These are phyloP conservation scores for Solanum commersonii DNA, from an alignment of 257 asterid genomes.

Conservation along the genomic window DNA sequence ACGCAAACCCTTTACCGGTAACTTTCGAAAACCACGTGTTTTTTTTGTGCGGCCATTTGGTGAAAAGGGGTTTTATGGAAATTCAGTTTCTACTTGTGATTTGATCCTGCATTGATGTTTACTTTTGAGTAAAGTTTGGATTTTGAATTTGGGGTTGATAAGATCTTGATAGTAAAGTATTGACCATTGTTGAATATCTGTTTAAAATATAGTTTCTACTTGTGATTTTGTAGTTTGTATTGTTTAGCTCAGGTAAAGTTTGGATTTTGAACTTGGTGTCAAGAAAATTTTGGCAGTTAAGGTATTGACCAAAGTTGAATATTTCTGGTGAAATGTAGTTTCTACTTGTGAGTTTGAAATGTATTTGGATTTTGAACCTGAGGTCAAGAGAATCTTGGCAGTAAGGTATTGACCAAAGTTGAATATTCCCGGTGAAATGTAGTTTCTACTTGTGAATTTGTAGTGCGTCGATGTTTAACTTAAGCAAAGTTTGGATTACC, in stretches of 20 bases:
- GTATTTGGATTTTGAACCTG: neutral
- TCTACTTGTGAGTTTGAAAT: neutral
- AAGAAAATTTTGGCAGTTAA: neutral
- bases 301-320: neutral
- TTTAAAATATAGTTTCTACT: neutral
- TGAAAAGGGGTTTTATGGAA: neutral
- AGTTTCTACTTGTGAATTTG: neutral
- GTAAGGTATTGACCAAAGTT: neutral
- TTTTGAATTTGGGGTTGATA: neutral
- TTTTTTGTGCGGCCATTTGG: neutral
- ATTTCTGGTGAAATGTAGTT: neutral
- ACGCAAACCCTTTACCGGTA: constrained; percentile 85
- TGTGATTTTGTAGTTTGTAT: neutral
- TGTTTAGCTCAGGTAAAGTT: neutral
- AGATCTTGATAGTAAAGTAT: neutral
- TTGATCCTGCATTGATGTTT: neutral
- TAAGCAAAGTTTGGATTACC: neutral
- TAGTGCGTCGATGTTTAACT: neutral
- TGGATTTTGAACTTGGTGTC: neutral
- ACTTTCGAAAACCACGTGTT: neutral
- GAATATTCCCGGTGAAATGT: neutral
- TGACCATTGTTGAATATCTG: neutral
- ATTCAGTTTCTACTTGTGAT: neutral
- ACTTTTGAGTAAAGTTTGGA: neutral
- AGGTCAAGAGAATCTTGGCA: neutral